Percentiles rank a stretch among this genome's conserved stretches.
phyloP scores from a whole-genome alignment of 2,329 filamentous ascomycete species.

The Pseudocercospora musae region DNA sequence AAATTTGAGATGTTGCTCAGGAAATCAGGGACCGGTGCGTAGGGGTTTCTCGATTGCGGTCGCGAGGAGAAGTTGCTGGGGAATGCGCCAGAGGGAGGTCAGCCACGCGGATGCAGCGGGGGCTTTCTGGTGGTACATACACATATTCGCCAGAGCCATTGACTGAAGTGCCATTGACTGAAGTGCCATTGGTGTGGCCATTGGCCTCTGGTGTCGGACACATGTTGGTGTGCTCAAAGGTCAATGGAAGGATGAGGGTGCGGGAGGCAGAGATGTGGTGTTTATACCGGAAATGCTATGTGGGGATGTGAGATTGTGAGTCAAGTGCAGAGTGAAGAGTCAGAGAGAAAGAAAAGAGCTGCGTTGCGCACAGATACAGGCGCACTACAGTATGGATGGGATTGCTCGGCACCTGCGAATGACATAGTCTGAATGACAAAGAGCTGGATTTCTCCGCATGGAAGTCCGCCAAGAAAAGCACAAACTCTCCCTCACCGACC shows the following conservation, averaged over 20 bases:
- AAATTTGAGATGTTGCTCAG: conserved; percentile 66
- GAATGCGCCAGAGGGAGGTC: conserved; percentile 27
- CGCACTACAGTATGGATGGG: neutral
- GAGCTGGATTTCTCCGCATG: neutral
- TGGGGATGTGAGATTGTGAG: neutral
- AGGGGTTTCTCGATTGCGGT: conserved; percentile 47
- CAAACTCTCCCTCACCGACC: neutral
- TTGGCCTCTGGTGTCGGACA: conserved; percentile 34
- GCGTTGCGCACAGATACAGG: neutral
- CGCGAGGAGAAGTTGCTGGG: conserved; percentile 30
- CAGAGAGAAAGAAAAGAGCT: neutral
- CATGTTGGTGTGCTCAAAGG: conserved; percentile 24
- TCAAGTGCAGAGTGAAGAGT: conserved; percentile 8
- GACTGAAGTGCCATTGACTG: conserved; percentile 24
- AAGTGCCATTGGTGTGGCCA: conserved; percentile 30
- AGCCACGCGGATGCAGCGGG: neutral
- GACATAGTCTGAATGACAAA: neutral
- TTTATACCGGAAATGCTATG: neutral
- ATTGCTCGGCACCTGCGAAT: neutral
- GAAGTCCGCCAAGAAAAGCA: neutral
- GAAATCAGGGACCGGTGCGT: conserved; percentile 72
- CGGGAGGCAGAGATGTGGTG: neutral
- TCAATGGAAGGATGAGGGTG: conserved; percentile 16
- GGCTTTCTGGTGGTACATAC: neutral
- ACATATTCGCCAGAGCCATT: conserved; percentile 19